These are phyloP conservation scores for Zasmidium cellare DNA, from an alignment of 2,329 filamentous ascomycete species.

Conservation along the genomic window DNA sequence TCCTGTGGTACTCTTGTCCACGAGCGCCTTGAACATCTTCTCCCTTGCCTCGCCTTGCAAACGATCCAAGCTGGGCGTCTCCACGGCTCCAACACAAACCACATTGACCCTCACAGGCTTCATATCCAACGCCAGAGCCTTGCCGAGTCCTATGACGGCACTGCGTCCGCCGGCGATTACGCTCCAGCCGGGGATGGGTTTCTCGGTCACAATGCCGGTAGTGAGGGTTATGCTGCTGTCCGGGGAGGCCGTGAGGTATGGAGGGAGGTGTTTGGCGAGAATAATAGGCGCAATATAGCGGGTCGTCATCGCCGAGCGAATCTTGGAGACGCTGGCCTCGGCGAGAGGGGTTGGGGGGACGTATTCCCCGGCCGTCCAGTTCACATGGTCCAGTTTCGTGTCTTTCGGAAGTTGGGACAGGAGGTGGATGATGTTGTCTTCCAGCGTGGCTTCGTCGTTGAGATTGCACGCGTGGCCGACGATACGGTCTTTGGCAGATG, in stretches of 20 bases:
- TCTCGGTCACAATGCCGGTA: conserved; percentile 50
- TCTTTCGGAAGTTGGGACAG: conserved; percentile 26
- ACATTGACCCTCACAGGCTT: conserved; percentile 62
- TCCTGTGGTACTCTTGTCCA: conserved; percentile 21
- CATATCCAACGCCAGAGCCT: conserved; percentile 60
- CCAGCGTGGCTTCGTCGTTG: conserved; percentile 43
- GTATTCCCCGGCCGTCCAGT: neutral
- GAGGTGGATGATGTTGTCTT: conserved; percentile 46
- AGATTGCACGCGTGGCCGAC: conserved; percentile 48
- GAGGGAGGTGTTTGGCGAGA: conserved; percentile 48
- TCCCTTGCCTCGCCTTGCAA: conserved; percentile 21
- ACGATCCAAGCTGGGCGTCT: conserved; percentile 39
- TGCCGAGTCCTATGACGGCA: conserved; percentile 51
- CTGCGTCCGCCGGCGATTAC: conserved; percentile 48
- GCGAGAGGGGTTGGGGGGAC: neutral
- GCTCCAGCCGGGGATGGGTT: conserved; percentile 52
- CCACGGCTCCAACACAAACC: conserved; percentile 54
- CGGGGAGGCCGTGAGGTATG: conserved; percentile 42
- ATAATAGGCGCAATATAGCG: conserved; percentile 51
- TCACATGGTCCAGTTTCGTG: neutral
- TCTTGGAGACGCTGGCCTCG: neutral
- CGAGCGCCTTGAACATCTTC: conserved; percentile 13
- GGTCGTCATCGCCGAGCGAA: conserved; percentile 34
- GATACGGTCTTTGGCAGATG: conserved; percentile 34
- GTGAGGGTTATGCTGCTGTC: conserved; percentile 57